Base-by-base conservation (phyloP, 73 alveolate species). In the Loxodes magnus region DNA sequence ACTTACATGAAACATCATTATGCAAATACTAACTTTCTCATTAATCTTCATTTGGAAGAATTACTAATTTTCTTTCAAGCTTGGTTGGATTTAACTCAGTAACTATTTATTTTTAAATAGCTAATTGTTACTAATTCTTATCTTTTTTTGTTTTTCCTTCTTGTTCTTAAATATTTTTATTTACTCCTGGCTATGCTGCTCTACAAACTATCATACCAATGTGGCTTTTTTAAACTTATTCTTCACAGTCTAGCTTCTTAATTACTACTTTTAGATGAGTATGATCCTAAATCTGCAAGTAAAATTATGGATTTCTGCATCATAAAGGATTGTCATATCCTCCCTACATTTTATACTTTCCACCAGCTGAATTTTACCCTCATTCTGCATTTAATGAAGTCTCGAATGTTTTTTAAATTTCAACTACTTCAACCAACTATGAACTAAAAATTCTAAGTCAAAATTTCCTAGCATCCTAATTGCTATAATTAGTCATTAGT, bases 251-350 rank as follows among this genome's bases (percentile, higher is more conserved):
- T 35, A 54, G 56, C 67, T 80, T 84, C 69, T 74, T 79, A 30
- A 84, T 34, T 4, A 84, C 79, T 19, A 84, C 64, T 57, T 84
- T 84, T 19, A 84, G 62, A 37, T 78, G 88, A 21, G 96, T 84
- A 5, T 81, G 79, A 50, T 75, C 55, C 16, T 66, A 48, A 24
- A 84, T 56, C 43, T 84, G 78, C 28, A 84, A 50, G 75, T 79
- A 84, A 44, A 79, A 84, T 44, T 84, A 64, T 17, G 96, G 96
- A 50, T 84, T 84, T 35, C 84, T 72, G 43, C 96, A 84, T 90
- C 96, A 84, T 35, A 53, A 39, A 15, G 90, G 74, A 68, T 84
- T 84, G 20, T 75, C 89, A 16, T 56, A 43, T 2, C 92, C 92
- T 24, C 30, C 64, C 39, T 75, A 84, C 5, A 55, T 26, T 12